A percentile compares a stretch with the other conserved stretches of the same genome.
These are phyloP conservation scores for Ceratocystis destructans DNA, from an alignment of 2,329 filamentous ascomycete species.

Conservation along the genomic window DNA sequence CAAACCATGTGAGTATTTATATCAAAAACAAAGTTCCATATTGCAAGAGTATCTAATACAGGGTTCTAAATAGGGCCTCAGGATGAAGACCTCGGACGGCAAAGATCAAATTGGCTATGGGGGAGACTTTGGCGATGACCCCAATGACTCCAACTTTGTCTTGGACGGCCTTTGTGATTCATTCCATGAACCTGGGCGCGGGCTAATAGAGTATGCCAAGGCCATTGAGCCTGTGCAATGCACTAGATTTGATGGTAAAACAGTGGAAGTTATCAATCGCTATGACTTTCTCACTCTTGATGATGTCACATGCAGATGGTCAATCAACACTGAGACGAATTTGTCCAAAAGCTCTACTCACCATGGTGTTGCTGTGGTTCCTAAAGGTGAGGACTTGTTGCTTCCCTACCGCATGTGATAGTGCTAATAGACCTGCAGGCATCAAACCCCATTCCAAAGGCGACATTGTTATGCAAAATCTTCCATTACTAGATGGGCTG, in stretches of 20 bases:
- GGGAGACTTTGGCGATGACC: conserved; percentile 47
- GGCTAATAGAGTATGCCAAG: conserved; percentile 42
- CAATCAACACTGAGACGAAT: not conserved
- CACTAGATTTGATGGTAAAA: conserved; percentile 30
- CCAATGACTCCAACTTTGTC: conserved; percentile 46
- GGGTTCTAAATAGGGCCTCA: conserved; percentile 27
- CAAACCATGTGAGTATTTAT: conserved; percentile 36
- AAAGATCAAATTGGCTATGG: conserved; percentile 43
- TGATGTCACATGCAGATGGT: conserved; percentile 32
- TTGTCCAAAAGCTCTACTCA: not conserved
- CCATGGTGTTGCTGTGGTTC: not conserved
- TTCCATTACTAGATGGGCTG: not conserved
- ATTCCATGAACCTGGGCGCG: conserved; percentile 38
- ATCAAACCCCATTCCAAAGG: conserved; percentile 33
- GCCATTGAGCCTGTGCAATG: conserved; percentile 46
- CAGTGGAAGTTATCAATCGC: conserved; percentile 36
- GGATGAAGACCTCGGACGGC: conserved; percentile 31
- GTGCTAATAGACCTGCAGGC: conserved; percentile 22
- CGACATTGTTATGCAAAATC: conserved; percentile 24
- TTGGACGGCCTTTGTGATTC: conserved; percentile 41
- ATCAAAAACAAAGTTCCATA: not conserved
- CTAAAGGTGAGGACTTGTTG: not conserved
- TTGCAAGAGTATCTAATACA: not conserved
- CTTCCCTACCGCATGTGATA: not conserved
- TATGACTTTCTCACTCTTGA: conserved; percentile 42